phyloP scores from a whole-genome alignment of 2,329 filamentous ascomycete species.

The Fusarium avenaceum region DNA sequence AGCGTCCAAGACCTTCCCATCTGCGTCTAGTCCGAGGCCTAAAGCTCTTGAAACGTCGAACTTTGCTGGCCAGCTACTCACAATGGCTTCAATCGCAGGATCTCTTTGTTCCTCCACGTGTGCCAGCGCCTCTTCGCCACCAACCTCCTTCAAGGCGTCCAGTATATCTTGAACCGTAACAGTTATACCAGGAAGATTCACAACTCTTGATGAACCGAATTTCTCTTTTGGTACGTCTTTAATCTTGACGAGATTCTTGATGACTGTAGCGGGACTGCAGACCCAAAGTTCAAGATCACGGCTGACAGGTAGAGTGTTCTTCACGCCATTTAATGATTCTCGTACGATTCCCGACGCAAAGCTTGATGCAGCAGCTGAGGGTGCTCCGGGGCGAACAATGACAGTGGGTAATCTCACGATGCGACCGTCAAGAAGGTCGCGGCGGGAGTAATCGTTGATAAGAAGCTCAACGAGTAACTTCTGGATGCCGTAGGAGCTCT shows the following conservation, averaged over 20 bases:
- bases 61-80: conserved; percentile 65
- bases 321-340: conserved; percentile 63
- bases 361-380: conserved; percentile 71
- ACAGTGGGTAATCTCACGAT: conserved; percentile 71
- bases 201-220: conserved; percentile 56
- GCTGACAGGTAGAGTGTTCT: conserved; percentile 61
- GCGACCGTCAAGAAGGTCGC: conserved; percentile 69
- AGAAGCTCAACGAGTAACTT: conserved; percentile 70
- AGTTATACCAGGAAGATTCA: conserved; percentile 66
- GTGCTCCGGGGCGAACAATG: conserved; percentile 70
- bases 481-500: conserved; percentile 71
- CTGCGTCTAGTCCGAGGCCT: conserved; percentile 64
- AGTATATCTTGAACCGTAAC: conserved; percentile 67
- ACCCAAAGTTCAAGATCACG: conserved; percentile 64
- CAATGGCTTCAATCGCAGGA: conserved; percentile 62
- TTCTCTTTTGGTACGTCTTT: conserved; percentile 58
- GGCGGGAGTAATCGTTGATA: conserved; percentile 56
- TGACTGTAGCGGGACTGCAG: conserved; percentile 64
- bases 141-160: conserved; percentile 62
- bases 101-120: conserved; percentile 63
- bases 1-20: conserved; percentile 55
- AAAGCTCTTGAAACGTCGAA: conserved; percentile 66
- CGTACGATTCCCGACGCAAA: conserved; percentile 74
- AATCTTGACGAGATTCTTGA: conserved; percentile 62
- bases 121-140: conserved; percentile 58